phyloP scores from a whole-genome alignment of 208 protist genomes.

The Acanthamoeba quina region DNA sequence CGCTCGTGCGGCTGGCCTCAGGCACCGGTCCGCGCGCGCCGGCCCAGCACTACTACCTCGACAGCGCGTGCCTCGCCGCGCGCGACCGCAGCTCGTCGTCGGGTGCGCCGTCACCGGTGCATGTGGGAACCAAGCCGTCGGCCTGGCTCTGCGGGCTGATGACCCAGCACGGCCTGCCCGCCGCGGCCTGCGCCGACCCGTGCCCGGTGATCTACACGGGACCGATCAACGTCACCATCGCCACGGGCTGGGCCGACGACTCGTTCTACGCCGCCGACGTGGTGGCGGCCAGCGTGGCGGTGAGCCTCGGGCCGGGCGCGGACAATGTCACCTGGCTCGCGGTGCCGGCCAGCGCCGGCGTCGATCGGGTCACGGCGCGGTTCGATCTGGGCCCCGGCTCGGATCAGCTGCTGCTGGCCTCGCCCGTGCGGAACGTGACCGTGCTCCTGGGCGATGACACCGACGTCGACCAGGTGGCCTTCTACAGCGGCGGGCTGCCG shows the following conservation, averaged over 20 bases:
- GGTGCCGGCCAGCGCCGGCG: not conserved
- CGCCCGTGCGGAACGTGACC: conserved; percentile 15
- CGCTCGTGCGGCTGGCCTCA: not conserved
- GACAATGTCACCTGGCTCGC: conserved; percentile 39
- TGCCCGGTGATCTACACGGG: conserved; percentile 61
- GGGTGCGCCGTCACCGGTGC: not conserved
- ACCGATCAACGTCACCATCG: conserved; percentile 42
- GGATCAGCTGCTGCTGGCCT: not conserved
- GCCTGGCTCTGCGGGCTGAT: conserved; percentile 40
- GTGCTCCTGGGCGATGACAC: conserved; percentile 51
- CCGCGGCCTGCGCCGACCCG: not conserved
- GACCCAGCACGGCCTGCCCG: conserved; percentile 3
- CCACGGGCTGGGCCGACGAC: conserved; percentile 50
- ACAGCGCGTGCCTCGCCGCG: conserved; percentile 23
- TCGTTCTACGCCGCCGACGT: conserved; percentile 29
- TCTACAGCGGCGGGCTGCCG: conserved; percentile 1
- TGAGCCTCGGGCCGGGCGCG: conserved; percentile 42
- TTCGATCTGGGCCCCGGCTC: conserved; percentile 39
- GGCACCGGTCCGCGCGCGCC: not conserved
- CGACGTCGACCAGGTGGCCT: conserved; percentile 21
- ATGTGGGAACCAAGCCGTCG: not conserved
- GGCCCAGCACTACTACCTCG: conserved; percentile 63
- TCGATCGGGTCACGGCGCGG: not conserved
- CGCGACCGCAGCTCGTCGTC: not conserved
- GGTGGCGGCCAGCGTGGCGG: not conserved